These are phyloP conservation scores for Clavulina sp. DNA, from an alignment of 768 basidiomycete species.

Conservation along the genomic window DNA sequence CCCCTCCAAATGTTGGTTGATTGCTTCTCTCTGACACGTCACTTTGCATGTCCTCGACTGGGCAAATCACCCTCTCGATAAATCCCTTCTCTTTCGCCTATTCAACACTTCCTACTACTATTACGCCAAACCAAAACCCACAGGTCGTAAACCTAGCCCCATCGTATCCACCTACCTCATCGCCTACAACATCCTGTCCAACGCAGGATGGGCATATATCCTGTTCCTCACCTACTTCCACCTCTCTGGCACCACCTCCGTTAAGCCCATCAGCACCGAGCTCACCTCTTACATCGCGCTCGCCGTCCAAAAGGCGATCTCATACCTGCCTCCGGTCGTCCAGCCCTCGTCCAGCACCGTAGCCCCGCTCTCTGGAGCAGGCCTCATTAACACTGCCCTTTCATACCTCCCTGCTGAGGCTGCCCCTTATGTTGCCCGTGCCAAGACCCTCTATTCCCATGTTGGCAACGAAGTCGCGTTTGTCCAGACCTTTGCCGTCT, in stretches of 20 bases:
- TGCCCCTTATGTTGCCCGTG: conserved; percentile 25
- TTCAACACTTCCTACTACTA: too few relatives aligned
- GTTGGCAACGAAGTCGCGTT: conserved; percentile 44
- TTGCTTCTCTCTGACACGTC: too few relatives aligned
- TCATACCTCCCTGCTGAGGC: conserved; percentile 1
- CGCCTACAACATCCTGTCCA: conserved; percentile 59
- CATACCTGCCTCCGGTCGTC: conserved; percentile 8
- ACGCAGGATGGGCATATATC: conserved; percentile 57
- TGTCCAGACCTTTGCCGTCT: conserved; percentile 66
- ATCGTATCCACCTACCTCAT: conserved; percentile 66
- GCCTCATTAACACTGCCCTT: neutral
- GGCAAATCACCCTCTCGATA: too few relatives aligned
- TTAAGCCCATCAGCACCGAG: neutral
- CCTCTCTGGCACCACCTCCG: conserved; percentile 26
- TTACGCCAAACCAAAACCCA: too few relatives aligned
- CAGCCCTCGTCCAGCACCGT: conserved; percentile 6
- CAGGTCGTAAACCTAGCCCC: too few relatives aligned
- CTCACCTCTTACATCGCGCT: conserved; percentile 3
- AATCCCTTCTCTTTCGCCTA: too few relatives aligned
- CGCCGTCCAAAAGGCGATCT: conserved; percentile 10
- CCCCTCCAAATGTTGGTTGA: too few relatives aligned
- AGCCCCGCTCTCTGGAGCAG: conserved; percentile 14
- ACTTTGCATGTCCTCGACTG: too few relatives aligned
- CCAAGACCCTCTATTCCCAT: conserved; percentile 40
- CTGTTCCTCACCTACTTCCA: conserved; percentile 38